Evolutionary conservation across 192 early-diverging fungal genomes (phyloP).

Genomic region (Ramicandelaber brevisporus): DNA sequence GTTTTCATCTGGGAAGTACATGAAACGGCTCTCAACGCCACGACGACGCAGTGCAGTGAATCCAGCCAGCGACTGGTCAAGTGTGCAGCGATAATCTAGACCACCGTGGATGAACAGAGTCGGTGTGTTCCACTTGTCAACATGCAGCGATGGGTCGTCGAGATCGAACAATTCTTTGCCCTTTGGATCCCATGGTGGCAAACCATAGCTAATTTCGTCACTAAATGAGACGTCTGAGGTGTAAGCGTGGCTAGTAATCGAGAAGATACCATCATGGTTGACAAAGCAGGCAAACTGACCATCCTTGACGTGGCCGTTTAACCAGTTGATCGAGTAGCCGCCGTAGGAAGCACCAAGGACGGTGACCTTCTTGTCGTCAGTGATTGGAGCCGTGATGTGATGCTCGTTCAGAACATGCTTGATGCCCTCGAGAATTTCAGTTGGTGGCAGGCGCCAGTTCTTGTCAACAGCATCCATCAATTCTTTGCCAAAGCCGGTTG

Average conservation of each 20-base stretch:
- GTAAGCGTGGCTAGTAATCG: slow-evolving; percentile 31
- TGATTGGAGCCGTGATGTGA: slow-evolving; percentile 14
- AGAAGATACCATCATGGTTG: slow-evolving; percentile 65
- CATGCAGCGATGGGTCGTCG: slow-evolving; percentile 43
- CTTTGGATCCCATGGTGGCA: slow-evolving; percentile 28
- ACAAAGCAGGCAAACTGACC: slow-evolving; percentile 45
- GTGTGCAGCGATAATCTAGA: slow-evolving; percentile 36
- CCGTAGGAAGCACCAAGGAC: slow-evolving; percentile 58
- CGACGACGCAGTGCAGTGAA: slow-evolving; percentile 57
- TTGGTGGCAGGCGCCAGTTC: slow-evolving; percentile 57
- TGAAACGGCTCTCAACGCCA: slow-evolving; percentile 30
- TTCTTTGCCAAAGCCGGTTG: slow-evolving; percentile 54
- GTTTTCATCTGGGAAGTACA: slow-evolving; percentile 63
- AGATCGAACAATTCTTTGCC: slow-evolving; percentile 29
- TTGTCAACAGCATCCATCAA: slow-evolving; percentile 52
- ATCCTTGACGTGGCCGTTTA: slow-evolving; percentile 53
- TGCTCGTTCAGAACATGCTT: no score
- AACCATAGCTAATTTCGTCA: slow-evolving; percentile 38
- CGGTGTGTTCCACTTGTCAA: slow-evolving; percentile 49
- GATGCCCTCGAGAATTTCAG: slow-evolving; percentile 15
- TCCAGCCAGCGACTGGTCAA: slow-evolving; percentile 37
- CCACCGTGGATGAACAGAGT: slow-evolving; percentile 54
- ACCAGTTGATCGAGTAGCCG: slow-evolving; percentile 73
- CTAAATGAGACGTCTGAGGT: slow-evolving; percentile 56
- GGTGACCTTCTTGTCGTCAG: slow-evolving; percentile 28